phyloP scores from a whole-genome alignment of 371 early-diverging fungal genomes.

The Lichtheimia hyalospora region DNA sequence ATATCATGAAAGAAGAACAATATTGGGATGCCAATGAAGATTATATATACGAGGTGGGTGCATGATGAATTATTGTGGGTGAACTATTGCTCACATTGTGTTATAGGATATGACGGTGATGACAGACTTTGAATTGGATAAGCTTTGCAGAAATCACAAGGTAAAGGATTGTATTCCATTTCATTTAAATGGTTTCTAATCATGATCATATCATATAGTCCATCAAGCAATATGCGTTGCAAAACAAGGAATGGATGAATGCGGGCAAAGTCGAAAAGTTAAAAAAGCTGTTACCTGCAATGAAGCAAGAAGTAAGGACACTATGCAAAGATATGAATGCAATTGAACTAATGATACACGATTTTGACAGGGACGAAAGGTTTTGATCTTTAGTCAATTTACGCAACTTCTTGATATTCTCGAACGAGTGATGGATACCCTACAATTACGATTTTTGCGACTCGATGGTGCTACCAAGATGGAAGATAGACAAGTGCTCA shows the following conservation, averaged over 20 bases:
- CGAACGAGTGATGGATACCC: constrained; percentile 48
- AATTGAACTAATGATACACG: background rate
- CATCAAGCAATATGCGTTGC: constrained; percentile 53
- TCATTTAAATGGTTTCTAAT: too few species aligned
- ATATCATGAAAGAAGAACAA: constrained; percentile 48
- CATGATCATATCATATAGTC: constrained; percentile 28
- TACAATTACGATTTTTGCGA: constrained; percentile 51
- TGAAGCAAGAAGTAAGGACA: constrained; percentile 40
- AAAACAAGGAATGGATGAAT: constrained; percentile 69
- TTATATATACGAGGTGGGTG: constrained; percentile 65
- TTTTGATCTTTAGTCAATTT: constrained; percentile 85
- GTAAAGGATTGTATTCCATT: constrained; percentile 21
- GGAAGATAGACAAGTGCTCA: constrained; percentile 69
- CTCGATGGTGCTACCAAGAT: constrained; percentile 70
- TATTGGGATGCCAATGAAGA: constrained; percentile 69
- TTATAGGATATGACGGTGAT: constrained; percentile 76
- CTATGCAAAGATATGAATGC: background rate
- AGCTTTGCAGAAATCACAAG: constrained; percentile 64
- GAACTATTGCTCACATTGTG: background rate
- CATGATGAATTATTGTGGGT: background rate
- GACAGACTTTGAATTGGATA: constrained; percentile 85
- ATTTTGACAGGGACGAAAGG: constrained; percentile 52
- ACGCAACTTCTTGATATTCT: constrained; percentile 70
- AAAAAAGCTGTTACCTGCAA: constrained; percentile 57
- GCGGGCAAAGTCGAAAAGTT: constrained; percentile 76